Evolutionary conservation across 176 grass and related monocot genomes (phyloP).

Genomic region (Phyllostachys edulis): DNA sequence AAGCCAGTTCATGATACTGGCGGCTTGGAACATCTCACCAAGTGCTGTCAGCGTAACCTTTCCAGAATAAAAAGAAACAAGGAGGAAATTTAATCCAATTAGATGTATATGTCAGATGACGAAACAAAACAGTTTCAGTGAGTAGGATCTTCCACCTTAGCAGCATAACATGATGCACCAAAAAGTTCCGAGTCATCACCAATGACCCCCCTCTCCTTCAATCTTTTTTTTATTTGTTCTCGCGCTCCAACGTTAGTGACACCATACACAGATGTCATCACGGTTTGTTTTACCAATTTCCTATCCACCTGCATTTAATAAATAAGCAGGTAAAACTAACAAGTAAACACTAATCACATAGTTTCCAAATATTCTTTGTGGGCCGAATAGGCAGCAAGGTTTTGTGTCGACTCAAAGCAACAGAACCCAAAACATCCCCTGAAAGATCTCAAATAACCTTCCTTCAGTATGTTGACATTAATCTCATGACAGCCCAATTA

Average conservation of each 20-base stretch:
- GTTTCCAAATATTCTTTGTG: background rate
- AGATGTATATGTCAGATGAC: conserved; percentile 3
- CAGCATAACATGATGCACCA: conserved; percentile 76
- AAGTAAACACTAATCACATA: background rate
- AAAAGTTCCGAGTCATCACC: conserved; percentile 62
- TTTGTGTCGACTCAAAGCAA: background rate
- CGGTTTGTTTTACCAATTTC: conserved; percentile 97
- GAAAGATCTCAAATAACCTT: background rate
- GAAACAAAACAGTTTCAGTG: conserved; percentile 21
- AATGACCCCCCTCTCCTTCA: conserved; percentile 74
- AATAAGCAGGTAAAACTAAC: conserved; percentile 15
- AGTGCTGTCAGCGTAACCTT: conserved; percentile 89
- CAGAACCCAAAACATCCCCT: background rate
- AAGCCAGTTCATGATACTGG: conserved; percentile 95
- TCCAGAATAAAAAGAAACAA: conserved; percentile 1
- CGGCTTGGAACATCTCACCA: conserved; percentile 96
- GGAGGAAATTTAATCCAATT: conserved; percentile 2
- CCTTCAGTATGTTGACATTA: background rate
- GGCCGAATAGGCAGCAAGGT: background rate
- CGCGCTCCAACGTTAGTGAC: conserved; percentile 94
- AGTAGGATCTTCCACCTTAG: conserved; percentile 59
- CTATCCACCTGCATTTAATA: conserved; percentile 73
- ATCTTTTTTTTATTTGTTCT: conserved; percentile 92
- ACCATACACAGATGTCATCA: conserved; percentile 99
- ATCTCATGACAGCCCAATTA: background rate